phyloP scores from a whole-genome alignment of 176 grass and related monocot genomes.

The Rhynchospora tenuis region DNA sequence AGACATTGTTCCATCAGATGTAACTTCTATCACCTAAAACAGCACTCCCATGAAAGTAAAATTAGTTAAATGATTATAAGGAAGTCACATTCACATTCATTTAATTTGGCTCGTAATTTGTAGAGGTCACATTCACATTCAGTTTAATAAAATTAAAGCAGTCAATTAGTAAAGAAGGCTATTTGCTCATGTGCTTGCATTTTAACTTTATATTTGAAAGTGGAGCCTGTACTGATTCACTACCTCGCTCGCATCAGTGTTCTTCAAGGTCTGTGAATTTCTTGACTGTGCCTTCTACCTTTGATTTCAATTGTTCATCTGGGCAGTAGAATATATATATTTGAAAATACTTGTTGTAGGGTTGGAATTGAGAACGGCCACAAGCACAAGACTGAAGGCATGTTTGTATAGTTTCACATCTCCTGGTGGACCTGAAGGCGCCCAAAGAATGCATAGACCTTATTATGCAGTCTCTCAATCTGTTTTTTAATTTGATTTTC shows the following conservation, averaged over 20 bases:
- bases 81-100: no score
- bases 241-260: conserved; percentile 65
- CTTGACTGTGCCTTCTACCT: neutral
- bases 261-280: conserved; percentile 58
- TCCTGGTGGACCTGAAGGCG: conserved; percentile 68
- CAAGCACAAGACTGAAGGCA: conserved; percentile 76
- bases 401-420: conserved; percentile 98
- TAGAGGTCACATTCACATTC: no score
- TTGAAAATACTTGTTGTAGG: conserved; percentile 40
- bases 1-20: conserved; percentile 60
- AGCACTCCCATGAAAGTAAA: neutral
- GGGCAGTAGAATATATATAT: conserved; percentile 13
- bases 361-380: conserved; percentile 80
- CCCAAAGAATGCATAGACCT: conserved; percentile 21
- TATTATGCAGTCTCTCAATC: neutral
- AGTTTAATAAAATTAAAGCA: no score
- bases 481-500: neutral
- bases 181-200: no score
- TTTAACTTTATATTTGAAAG: no score
- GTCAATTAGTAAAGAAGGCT: no score
- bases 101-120: no score
- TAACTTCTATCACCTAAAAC: conserved; percentile 88
- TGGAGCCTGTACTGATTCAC: conserved; percentile 83
- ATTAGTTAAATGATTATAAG: no score
- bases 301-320: conserved; percentile 13